Evolutionary conservation across 1,284 basidiomycete species (phyloP).

Genomic region (Quambalaria eucalypti): DNA sequence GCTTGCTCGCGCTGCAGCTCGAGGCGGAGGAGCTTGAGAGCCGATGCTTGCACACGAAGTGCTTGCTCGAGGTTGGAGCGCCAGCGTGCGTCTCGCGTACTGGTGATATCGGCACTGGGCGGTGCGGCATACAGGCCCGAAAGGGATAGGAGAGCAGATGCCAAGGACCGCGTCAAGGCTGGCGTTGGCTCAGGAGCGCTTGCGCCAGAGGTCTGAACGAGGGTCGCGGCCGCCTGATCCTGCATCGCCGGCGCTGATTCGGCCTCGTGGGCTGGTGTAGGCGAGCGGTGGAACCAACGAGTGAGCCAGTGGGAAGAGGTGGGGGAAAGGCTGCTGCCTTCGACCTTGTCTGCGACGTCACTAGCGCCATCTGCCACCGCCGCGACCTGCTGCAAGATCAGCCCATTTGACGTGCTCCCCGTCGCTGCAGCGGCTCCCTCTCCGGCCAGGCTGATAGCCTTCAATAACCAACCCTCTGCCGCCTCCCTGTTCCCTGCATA

Average conservation of each 20-base stretch:
- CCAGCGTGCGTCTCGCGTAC: slow-evolving; percentile 1
- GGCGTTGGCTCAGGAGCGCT: slow-evolving; percentile 8
- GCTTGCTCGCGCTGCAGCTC: slow-evolving; percentile 13
- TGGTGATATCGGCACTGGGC: neutral
- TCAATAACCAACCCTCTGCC: slow-evolving; percentile 22
- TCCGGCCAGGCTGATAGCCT: slow-evolving; percentile 21
- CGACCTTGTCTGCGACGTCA: too few relatives aligned
- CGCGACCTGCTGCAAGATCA: neutral
- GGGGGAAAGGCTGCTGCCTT: neutral
- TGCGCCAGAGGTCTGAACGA: neutral
- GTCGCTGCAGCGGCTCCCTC: slow-evolving; percentile 3
- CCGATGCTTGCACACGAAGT: slow-evolving; percentile 24
- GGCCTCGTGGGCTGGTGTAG: neutral
- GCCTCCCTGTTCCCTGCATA: slow-evolving; percentile 12
- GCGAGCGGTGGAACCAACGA: neutral
- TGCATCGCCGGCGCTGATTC: too few relatives aligned
- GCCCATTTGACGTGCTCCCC: too few relatives aligned
- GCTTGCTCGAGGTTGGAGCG: slow-evolving; percentile 15
- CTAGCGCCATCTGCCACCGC: too few relatives aligned
- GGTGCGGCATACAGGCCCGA: slow-evolving; percentile 22
- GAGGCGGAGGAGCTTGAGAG: slow-evolving; percentile 14
- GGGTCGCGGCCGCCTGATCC: too few relatives aligned
- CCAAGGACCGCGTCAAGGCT: slow-evolving; percentile 18
- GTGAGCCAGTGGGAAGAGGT: neutral
- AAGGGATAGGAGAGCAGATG: slow-evolving; percentile 23